These are phyloP conservation scores for Piromyces sp. DNA, from an alignment of 192 early-diverging fungal genomes.

Conservation along the genomic window DNA sequence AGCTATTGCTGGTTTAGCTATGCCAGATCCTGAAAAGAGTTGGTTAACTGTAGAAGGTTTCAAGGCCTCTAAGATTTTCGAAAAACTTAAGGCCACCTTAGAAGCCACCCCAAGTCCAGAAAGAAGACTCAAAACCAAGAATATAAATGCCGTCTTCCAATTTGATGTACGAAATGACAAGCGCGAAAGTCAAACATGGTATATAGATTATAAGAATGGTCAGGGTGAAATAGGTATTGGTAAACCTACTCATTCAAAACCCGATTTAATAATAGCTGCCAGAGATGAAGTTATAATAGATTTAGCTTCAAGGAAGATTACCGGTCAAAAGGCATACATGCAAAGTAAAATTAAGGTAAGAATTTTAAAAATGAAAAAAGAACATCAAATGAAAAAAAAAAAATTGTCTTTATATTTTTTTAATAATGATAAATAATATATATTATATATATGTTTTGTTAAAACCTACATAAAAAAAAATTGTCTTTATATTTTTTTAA, in stretches of 20 bases:
- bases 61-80: constrained; percentile 57
- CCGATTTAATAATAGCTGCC: constrained; percentile 56
- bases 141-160: constrained; percentile 69
- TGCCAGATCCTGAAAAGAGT: constrained; percentile 8
- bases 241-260: constrained; percentile 30
- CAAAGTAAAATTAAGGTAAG: constrained; percentile 75
- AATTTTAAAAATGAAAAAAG: too few relatives aligned
- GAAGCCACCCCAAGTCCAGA: constrained; percentile 10
- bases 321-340: constrained; percentile 84
- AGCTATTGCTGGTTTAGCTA: constrained; percentile 11
- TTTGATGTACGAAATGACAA: constrained; percentile 62
- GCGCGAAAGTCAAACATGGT: constrained; percentile 57
- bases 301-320: constrained; percentile 67
- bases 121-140: constrained; percentile 20
- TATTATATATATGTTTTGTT: too few relatives aligned
- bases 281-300: constrained; percentile 67
- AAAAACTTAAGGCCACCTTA: constrained; percentile 34
- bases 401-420: too few relatives aligned
- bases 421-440: too few relatives aligned
- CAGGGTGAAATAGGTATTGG: constrained; percentile 38
- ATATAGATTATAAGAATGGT: constrained; percentile 68
- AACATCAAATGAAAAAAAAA: too few relatives aligned
- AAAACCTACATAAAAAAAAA: too few relatives aligned
- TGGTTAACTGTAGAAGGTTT: constrained; percentile 48
- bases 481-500: too few relatives aligned